A percentile compares a stretch with the other conserved stretches of the same genome.
Conservation (phyloP, 306 rosid species). For the Purshia tridentata region DNA sequence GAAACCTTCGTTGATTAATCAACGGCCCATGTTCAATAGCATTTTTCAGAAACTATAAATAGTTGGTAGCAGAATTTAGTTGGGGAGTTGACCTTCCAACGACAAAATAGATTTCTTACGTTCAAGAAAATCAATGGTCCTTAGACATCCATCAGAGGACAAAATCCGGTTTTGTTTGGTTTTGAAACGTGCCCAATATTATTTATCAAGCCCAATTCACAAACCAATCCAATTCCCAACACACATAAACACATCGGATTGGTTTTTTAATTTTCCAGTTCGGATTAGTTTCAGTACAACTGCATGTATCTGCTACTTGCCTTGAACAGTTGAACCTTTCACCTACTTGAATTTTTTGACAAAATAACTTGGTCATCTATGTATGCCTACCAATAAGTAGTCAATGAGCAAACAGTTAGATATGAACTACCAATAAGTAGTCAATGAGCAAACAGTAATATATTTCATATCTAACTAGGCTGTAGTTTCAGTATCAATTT, state of each 20-base stretch:
- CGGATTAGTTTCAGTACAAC: no score
- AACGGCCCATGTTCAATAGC: not conserved
- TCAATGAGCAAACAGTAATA: not conserved
- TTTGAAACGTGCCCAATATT: no score
- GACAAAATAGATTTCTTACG: conserved; percentile 12
- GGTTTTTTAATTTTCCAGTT: no score
- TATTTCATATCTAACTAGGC: not conserved
- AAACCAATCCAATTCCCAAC: no score
- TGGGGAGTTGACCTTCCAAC: conserved; percentile 49
- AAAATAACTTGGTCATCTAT: not conserved
- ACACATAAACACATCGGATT: no score
- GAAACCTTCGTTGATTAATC: not conserved
- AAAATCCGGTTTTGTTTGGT: no score
- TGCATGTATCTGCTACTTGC: conserved; percentile 1
- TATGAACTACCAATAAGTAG: no score
- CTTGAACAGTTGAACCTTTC: conserved; percentile 13
- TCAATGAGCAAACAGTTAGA: not conserved
- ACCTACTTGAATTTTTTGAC: conserved; percentile 14
- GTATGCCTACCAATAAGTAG: conserved; percentile 10
- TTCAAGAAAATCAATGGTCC: conserved; percentile 24
- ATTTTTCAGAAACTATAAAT: not conserved
- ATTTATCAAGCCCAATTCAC: no score
- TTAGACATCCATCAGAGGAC: no score
- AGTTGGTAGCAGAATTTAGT: conserved; percentile 35
- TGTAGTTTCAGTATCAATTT: not conserved